A percentile compares a stretch with the other conserved stretches of the same genome.
phyloP scores from a whole-genome alignment of 306 rosid species.

The Casuarina equisetifolia region DNA sequence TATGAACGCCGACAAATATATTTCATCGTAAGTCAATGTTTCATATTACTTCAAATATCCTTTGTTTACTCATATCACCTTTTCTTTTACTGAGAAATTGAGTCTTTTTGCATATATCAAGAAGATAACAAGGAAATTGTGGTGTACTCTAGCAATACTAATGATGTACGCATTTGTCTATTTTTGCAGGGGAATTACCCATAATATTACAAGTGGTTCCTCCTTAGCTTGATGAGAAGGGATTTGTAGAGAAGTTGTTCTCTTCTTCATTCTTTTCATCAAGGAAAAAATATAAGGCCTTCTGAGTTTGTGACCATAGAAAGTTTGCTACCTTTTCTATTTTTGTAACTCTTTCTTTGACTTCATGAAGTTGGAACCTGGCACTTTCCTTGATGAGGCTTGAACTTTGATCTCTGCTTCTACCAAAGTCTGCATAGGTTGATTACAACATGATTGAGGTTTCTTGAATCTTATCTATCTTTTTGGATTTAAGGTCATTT shows the following conservation, averaged over 20 bases:
- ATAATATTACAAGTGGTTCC: slow-evolving; percentile 14
- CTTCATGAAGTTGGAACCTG: neutral
- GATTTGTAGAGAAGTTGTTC: neutral
- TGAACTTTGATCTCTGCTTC: neutral
- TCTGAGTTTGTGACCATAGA: neutral
- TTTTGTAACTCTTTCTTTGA: neutral
- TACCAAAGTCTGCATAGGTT: neutral
- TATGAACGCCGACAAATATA: neutral
- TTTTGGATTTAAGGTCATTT: too few species aligned
- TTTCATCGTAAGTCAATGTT: neutral
- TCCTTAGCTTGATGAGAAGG: neutral
- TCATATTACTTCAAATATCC: neutral
- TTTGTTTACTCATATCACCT: neutral
- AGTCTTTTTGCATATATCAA: neutral
- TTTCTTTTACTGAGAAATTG: neutral
- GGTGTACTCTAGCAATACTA: slow-evolving; percentile 6
- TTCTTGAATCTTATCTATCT: neutral
- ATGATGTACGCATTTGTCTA: slow-evolving; percentile 17
- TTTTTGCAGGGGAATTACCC: slow-evolving; percentile 63
- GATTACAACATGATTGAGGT: neutral
- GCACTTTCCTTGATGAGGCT: neutral
- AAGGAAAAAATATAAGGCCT: neutral
- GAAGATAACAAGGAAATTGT: neutral
- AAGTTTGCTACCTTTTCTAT: neutral
- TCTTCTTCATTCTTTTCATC: slow-evolving; percentile 16